Evolutionary conservation across 148 eudicot species (phyloP), one percentile per base, ranked within the genome.

Genomic region (Rhododendron simsii): DNA sequence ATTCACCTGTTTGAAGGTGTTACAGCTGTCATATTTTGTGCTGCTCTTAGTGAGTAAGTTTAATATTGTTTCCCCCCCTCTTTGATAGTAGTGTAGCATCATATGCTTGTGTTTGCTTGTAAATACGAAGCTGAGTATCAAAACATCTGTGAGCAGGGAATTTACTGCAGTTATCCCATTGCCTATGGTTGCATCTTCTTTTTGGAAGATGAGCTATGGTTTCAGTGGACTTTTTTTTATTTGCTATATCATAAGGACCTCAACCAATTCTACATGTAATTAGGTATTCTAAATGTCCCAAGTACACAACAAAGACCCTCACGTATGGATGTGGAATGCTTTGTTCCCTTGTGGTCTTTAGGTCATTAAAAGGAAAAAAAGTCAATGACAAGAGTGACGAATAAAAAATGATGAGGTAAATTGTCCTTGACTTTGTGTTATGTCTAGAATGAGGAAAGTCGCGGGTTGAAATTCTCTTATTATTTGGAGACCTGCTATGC

Each of bases 1-100:
- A 96, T 96, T 87, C 99, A 96, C 94, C 90, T 96, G 57, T 96
- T 96, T 93, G 99, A 96, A 89, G 98, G 99, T 67, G 99, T 96
- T 85, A 91, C 98, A n/a, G 98, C 99, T 80, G 95, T 96, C 83
- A 94, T 96, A 57, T 96, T 96, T 89, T 96, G 99, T 92, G 98
- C 99, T 87, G 94, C 99, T 87, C 91, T 96, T 85, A 96, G 98
- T 93, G 99, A 96, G 99, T 96, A 94, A 94, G 98, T 87, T 50
- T 18, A 33, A 20, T 57, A 18, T 26, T 69, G 16, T 76, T 85
- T 53, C 13, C 26, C 83, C n/a, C 16, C 26, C 55, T 14, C 3
- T 44, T 28, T 4, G 37, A 69, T 69, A 13, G 18, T 12, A 28
- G 4, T 86, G 5, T 26, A 41, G 7, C 65, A 35, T 30, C 51